Evolutionary conservation across 371 early-diverging fungal genomes (phyloP).

Genomic region (Syncephalastrum sp.): DNA sequence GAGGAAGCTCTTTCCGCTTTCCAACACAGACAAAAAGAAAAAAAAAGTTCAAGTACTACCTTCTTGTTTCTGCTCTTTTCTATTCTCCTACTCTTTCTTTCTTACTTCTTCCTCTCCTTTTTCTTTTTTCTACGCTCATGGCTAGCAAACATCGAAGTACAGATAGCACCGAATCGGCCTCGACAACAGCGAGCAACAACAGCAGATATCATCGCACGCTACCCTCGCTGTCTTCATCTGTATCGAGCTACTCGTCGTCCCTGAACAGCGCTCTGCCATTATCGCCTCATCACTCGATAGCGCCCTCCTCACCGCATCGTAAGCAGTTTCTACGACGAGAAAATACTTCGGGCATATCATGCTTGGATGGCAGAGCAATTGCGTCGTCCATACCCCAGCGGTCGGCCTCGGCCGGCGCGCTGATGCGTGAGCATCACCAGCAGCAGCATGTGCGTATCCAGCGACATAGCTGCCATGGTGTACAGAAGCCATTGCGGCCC

Average conservation of each 20-base stretch:
- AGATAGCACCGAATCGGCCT: no score
- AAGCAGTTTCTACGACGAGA: background rate
- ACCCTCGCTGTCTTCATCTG: slow-evolving; percentile 21
- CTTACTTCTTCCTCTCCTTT: no score
- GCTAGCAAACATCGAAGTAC: no score
- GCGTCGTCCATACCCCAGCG: slow-evolving; percentile 13
- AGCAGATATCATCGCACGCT: slow-evolving; percentile 7
- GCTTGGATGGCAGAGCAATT: slow-evolving; percentile 3
- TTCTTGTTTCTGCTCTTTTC: no score
- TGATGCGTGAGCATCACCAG: slow-evolving; percentile 10
- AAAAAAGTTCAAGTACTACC: no score
- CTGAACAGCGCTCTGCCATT: slow-evolving; percentile 7
- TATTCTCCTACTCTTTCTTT: no score
- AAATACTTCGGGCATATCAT: background rate
- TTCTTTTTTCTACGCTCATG: no score
- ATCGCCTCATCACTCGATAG: slow-evolving; percentile 7
- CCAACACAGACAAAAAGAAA: no score
- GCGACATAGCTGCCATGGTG: slow-evolving; percentile 6
- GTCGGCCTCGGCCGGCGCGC: slow-evolving; percentile 18
- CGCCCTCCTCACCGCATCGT: slow-evolving; percentile 2
- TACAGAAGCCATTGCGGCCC: slow-evolving; percentile 13
- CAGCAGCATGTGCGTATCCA: slow-evolving; percentile 2
- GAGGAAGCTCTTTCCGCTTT: no score
- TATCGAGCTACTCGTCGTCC: slow-evolving; percentile 19
- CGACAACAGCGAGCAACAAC: no score